phyloP scores from a whole-genome alignment of 768 basidiomycete species.

The Cystobasidium tubakii region DNA sequence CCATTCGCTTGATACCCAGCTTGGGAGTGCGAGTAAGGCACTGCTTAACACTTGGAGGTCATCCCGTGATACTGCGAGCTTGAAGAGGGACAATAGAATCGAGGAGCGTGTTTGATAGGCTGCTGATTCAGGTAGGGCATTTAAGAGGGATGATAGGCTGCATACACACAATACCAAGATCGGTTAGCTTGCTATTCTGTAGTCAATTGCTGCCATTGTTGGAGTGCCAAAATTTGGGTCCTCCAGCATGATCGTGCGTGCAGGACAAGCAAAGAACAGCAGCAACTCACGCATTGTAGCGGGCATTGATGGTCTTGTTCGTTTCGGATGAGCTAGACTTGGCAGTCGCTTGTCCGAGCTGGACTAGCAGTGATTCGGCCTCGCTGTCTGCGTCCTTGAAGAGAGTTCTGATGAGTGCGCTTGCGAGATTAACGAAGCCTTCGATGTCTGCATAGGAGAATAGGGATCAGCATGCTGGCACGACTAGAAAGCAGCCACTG shows the following conservation, averaged over 20 bases:
- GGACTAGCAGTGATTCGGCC: constrained; percentile 2
- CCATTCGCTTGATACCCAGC: constrained; percentile 27
- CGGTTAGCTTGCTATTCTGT: background rate
- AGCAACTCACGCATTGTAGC: constrained; percentile 33
- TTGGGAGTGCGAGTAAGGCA: constrained; percentile 18
- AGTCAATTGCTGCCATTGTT: background rate
- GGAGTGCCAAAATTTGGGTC: background rate
- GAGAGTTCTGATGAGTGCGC: constrained; percentile 3
- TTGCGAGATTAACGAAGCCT: constrained; percentile 30
- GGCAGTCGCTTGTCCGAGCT: background rate
- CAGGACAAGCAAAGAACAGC: background rate
- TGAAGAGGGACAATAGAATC: constrained; percentile 25
- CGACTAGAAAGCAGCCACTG: background rate
- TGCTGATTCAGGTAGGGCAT: constrained; percentile 20
- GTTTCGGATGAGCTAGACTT: constrained; percentile 13
- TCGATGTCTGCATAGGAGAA: constrained; percentile 34
- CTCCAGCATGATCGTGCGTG: background rate
- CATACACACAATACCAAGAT: background rate
- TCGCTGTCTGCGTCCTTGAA: constrained; percentile 19
- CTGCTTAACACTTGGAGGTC: constrained; percentile 11
- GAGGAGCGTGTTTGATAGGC: constrained; percentile 14
- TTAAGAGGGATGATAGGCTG: constrained; percentile 34
- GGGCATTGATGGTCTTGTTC: constrained; percentile 5
- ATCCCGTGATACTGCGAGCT: constrained; percentile 13
- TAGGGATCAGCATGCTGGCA: too few relatives aligned